Conservation (phyloP, 2,329 filamentous ascomycete genomes). For the Paracoccidioides brasiliensis region DNA sequence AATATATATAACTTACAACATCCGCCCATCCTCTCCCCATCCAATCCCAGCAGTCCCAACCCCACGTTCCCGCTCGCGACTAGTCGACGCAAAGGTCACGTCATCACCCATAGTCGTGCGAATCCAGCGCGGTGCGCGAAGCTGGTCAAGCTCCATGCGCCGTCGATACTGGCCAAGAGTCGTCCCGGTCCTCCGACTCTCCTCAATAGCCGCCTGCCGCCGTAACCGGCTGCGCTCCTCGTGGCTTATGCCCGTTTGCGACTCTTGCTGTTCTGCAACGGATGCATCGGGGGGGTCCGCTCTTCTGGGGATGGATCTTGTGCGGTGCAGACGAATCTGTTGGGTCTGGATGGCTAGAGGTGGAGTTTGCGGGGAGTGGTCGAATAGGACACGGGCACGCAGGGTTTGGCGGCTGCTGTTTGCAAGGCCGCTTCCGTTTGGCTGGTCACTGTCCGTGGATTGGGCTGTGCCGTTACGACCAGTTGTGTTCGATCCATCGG, state of each 20-base stretch:
- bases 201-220: slow-evolving; percentile 24
- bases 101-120: slow-evolving; percentile 25
- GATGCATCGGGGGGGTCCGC: slow-evolving; percentile 17
- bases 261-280: slow-evolving; percentile 15
- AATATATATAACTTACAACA: slow-evolving; percentile 27
- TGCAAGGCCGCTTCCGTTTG: not conserved
- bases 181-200: slow-evolving; percentile 18
- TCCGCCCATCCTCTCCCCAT: slow-evolving; percentile 35
- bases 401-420: not conserved
- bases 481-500: slow-evolving; percentile 14
- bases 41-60: slow-evolving; percentile 35
- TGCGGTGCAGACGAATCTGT: slow-evolving; percentile 19
- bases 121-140: slow-evolving; percentile 27
- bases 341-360: slow-evolving; percentile 7
- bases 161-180: slow-evolving; percentile 24
- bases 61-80: slow-evolving; percentile 26
- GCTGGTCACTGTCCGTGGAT: slow-evolving; percentile 1
- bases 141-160: slow-evolving; percentile 22
- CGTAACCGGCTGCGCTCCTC: slow-evolving; percentile 29
- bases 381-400: slow-evolving; percentile 5
- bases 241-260: slow-evolving; percentile 27
- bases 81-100: slow-evolving; percentile 19
- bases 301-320: slow-evolving; percentile 25
- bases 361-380: slow-evolving; percentile 2
- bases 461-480: slow-evolving; percentile 12